A percentile compares a stretch with the other conserved stretches of the same genome.
Evolutionary conservation across 805 yeast genomes (phyloP).

Genomic region (Pichia membranifaciens): DNA sequence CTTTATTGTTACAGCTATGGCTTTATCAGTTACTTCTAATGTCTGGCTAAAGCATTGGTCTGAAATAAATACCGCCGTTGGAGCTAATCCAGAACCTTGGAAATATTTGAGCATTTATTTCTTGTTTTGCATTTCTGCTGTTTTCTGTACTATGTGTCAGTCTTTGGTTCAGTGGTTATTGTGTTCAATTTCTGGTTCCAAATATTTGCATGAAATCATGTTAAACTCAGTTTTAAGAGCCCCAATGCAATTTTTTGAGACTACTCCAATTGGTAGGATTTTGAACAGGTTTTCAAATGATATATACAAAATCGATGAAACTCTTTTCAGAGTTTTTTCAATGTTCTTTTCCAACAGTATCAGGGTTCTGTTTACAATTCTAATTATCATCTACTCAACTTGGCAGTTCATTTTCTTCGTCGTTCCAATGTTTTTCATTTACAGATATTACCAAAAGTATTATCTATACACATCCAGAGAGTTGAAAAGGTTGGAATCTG

Average conservation of each 20-base stretch:
- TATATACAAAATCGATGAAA: slow-evolving; percentile 82
- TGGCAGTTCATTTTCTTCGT: slow-evolving; percentile 77
- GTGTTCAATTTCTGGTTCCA: slow-evolving; percentile 82
- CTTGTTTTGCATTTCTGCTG: slow-evolving; percentile 62
- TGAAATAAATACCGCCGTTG: slow-evolving; percentile 68
- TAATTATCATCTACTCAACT: slow-evolving; percentile 78
- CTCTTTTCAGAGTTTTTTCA: slow-evolving; percentile 61
- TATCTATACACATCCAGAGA: slow-evolving; percentile 76
- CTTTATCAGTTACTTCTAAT: slow-evolving; percentile 60
- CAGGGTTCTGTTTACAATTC: slow-evolving; percentile 67
- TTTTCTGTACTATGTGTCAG: slow-evolving; percentile 57
- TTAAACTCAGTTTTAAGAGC: slow-evolving; percentile 68
- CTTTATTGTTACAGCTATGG: slow-evolving; percentile 53
- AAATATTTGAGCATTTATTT: slow-evolving; percentile 73
- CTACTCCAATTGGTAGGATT: slow-evolving; percentile 91
- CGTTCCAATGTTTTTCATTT: slow-evolving; percentile 60
- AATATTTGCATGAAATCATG: slow-evolving; percentile 69
- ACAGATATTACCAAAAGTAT: slow-evolving; percentile 68
- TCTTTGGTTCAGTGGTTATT: slow-evolving; percentile 67
- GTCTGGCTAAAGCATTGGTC: slow-evolving; percentile 98
- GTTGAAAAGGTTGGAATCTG: slow-evolving; percentile 74
- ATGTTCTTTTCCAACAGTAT: slow-evolving; percentile 58
- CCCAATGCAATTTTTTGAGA: slow-evolving; percentile 93
- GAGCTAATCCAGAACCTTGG: slow-evolving; percentile 66
- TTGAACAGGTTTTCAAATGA: slow-evolving; percentile 89